Evolutionary conservation across 441 rosid genomes (phyloP), one percentile per base, ranked within the genome.

Genomic region (Populus hybrid): DNA sequence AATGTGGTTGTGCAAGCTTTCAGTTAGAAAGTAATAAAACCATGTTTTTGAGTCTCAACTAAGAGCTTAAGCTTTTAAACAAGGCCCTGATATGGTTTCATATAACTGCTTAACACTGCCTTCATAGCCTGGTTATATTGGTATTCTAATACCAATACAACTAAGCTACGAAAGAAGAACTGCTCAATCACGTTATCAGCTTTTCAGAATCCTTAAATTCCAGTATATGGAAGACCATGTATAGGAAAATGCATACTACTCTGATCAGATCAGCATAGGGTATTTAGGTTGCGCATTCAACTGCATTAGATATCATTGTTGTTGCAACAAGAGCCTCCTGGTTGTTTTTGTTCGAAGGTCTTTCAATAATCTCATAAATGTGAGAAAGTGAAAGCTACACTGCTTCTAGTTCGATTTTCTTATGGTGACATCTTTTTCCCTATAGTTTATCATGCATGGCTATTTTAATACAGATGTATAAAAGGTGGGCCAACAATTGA

Each of bases 401-500:
- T 32, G 69, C 32, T 46, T 74, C 67, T 28, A 63, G 72, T 66
- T 73, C 70, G 64, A 35, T 64, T 57, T n/a, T 81, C 35, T 32
- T 24, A 14, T 75, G 20, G 26, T 69, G 46, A 50, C 14, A 46
- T 67, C 26, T 26, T 66, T 24, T 66, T 81, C 70, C 72, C 63
- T 57, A 18, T 42, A 53, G 68, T 78, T 75, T 67, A 75, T 81
- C 67, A 69, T 66, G 63, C 77, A 74, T 76, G 38, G 23, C 42
- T 72, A 21, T 86, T 79, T 86, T 74, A 74, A 1, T 86, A 59
- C 82, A 96, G 99, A 59, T 96, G 99, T 80, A 93, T 94, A 73
- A 92, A 93, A 87, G 96, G 98, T 61, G 95, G 92, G 87, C 94
- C 99, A 1, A 89, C 92, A 72, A 94, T 96, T 78, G 98, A 96